A percentile compares a stretch with the other conserved stretches of the same genome.
phyloP scores from a whole-genome alignment of 2,329 filamentous ascomycete genomes.

The Pseudogymnoascus pannorum region DNA sequence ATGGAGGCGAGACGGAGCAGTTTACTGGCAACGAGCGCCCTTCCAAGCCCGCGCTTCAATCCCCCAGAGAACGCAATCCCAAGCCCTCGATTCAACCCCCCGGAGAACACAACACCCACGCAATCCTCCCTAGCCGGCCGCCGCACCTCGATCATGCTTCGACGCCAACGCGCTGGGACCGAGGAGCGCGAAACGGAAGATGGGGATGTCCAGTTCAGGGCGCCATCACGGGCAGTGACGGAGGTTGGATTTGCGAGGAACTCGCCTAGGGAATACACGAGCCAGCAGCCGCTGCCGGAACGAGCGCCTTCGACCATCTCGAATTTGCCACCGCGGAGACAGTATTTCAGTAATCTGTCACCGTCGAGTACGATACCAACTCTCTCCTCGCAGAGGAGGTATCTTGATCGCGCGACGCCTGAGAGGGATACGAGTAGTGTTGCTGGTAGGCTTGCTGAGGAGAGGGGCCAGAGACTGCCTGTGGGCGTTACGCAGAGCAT shows the following conservation, averaged over 20 bases:
- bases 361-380: slow-evolving; percentile 34
- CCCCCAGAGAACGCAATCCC: slow-evolving; percentile 28
- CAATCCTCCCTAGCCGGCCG: slow-evolving; percentile 43
- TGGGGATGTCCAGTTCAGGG: slow-evolving; percentile 44
- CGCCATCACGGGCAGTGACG: slow-evolving; percentile 51
- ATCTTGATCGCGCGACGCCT: slow-evolving; percentile 39
- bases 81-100: slow-evolving; percentile 24
- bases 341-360: slow-evolving; percentile 40
- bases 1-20: slow-evolving; percentile 29
- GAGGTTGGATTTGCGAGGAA: slow-evolving; percentile 39
- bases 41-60: slow-evolving; percentile 25
- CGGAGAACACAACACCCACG: slow-evolving; percentile 30
- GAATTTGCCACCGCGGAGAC: slow-evolving; percentile 46
- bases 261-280: slow-evolving; percentile 34
- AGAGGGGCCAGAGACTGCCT: slow-evolving; percentile 38
- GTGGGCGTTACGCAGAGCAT: slow-evolving; percentile 31
- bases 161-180: slow-evolving; percentile 24
- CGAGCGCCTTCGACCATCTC: slow-evolving; percentile 32
- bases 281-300: slow-evolving; percentile 32
- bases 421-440: slow-evolving; percentile 35
- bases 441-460: slow-evolving; percentile 34
- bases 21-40: slow-evolving; percentile 24
- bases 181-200: slow-evolving; percentile 35
- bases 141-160: slow-evolving; percentile 48
- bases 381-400: slow-evolving; percentile 36